Base-by-base conservation (phyloP, 192 early-diverging fungal species). In the Haplosporangium gracile region DNA sequence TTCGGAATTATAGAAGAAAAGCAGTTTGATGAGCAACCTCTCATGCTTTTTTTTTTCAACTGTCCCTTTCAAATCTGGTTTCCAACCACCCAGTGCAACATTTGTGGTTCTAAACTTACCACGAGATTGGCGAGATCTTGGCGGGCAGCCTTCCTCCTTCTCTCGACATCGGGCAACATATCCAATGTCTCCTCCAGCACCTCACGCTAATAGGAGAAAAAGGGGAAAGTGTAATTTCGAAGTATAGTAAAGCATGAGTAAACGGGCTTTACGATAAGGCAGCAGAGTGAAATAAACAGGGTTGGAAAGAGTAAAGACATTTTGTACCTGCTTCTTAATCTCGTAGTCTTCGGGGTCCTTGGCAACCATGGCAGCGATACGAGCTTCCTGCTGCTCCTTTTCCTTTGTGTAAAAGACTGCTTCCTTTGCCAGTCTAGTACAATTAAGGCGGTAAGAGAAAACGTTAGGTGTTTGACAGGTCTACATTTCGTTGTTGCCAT, bases 91-190 rank as follows among this genome's bases (percentile, higher is more conserved):
- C 15, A 7, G 11, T 34, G 51, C 47, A 13, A 45, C 2, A 43
- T 29, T 68, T 71, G 15, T 71, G 15, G 11, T 77, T 2, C 39
- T 55, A 34, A 26, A 65, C 84, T 82, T 91, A 93, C 92, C 26
- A 90, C 77, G 42, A 86, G 55, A 65, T 89, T 87, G 42, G 82
- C 74, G 2, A 93, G 82, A 65, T 91, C 92, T 42, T 90, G 78
- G 26, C 85, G 78, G 26, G 93, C 92, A 29, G 72, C 83, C 69
- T 81, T 88, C 47, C 87, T 82, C 68, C 93, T 85, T 26, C 90
- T 89, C 63, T 93, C 84, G 53, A 90, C 90, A 76, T 93, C 93
- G 16, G 92, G 93, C 32, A 93, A 83, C 92, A 93, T 93, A 26
- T 89, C 82, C 53, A 85, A 69, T n/a, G 93, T 92, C 71, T 93